Evolutionary conservation across 2,329 filamentous ascomycete genomes (phyloP).

Genomic region (Cladophialophora psammophila): DNA sequence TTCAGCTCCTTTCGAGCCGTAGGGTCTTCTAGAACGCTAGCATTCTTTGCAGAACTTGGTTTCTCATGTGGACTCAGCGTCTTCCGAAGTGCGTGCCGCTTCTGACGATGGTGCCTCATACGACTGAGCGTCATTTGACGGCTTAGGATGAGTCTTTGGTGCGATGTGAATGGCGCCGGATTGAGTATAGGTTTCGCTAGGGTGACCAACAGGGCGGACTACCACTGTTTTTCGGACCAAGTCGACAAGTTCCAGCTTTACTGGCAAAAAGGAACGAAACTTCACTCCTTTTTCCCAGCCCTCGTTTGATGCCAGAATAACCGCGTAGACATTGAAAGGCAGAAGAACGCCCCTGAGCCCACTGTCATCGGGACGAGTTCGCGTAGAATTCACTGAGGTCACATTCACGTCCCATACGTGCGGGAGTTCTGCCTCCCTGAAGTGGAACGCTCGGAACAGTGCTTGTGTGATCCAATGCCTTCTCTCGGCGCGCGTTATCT

Average conservation of each 20-base stretch:
- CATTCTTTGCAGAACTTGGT: too few species aligned
- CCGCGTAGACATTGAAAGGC: conserved; percentile 25
- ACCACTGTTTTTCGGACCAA: conserved; percentile 9
- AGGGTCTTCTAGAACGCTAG: too few species aligned
- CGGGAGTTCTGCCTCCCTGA: conserved; percentile 60
- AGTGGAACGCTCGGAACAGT: conserved; percentile 65
- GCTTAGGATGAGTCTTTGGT: not conserved
- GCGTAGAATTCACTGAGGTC: conserved; percentile 6
- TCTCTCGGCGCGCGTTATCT: conserved; percentile 38
- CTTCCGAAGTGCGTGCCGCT: not conserved
- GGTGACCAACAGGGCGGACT: conserved; percentile 19
- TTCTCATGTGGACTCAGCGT: not conserved
- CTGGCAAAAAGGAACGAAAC: conserved; percentile 6
- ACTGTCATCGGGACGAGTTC: conserved; percentile 23
- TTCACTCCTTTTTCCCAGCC: conserved; percentile 18
- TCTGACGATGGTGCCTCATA: not conserved
- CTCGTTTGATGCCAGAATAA: conserved; percentile 15
- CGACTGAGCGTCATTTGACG: not conserved
- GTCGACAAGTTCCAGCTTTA: conserved; percentile 23
- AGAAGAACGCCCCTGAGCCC: conserved; percentile 29
- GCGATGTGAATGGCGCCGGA: conserved; percentile 8
- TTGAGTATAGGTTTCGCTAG: conserved; percentile 19
- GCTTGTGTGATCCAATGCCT: conserved; percentile 60
- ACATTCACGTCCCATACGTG: conserved; percentile 44
- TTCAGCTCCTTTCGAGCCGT: too few species aligned